Base-by-base conservation (phyloP, 305 asterid species). In the Solanum hybrid region DNA sequence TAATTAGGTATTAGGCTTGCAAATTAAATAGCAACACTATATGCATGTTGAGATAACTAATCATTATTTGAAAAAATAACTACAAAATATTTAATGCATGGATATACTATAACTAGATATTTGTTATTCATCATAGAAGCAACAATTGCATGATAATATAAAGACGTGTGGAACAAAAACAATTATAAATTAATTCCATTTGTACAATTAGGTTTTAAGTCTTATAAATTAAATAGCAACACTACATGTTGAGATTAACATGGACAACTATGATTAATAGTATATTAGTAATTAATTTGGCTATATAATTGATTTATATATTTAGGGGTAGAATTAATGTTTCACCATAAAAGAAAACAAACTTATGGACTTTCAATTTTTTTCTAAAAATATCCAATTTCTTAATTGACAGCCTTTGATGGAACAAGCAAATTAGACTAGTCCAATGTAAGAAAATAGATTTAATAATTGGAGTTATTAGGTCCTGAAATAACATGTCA, bases 401-500 rank as follows among this genome's bases (percentile, higher is more conserved):
- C 22, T 46, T 31, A 2, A 46, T 20, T 84, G 76, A 51, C 76
- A 51, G 4, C 76, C 7, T 42, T 85, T 85, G 87, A 85, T 56
- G 76, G 76, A 84, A 84, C 87, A 85, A 85, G 27, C 22, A 85
- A 85, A 85, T 85, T 56, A 51, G 87, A 56, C 8, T 29, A 51
- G 72, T 82, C 73, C 4, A 17, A 29, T 82, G 40, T 31, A 29
- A 60, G 40, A 31, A 85, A 51, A 20, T 12, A 85, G 31, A 85
- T 51, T 56, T 20, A 51, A 85, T 85, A 31, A 85, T 85, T 85
- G 87, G 87, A 85, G 12, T n/a, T 85, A 85, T 85, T 85, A 51
- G 87, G 87, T 85, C 31, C 75, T 85, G 64, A 4, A 11, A 51
- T 51, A 84, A 84, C 75, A 84, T 84, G 87, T 31, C 87, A 84